Evolutionary conservation across 768 basidiomycete genomes (phyloP).

Genomic region (Mycena venus): DNA sequence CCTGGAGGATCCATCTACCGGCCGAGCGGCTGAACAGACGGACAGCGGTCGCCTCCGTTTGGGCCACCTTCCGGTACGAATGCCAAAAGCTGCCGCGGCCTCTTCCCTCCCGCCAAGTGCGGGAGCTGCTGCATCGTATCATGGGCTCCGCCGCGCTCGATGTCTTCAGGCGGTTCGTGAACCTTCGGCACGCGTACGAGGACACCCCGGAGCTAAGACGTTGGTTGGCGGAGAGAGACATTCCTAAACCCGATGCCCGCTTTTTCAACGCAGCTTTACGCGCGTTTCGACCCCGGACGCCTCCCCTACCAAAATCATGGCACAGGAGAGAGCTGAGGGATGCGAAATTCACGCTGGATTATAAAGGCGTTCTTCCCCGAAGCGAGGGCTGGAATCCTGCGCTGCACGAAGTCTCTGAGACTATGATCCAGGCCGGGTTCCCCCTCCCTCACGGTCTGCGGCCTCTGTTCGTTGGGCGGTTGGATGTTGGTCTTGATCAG

Average conservation of each 20-base stretch:
- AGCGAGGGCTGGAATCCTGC: conserved; percentile 45
- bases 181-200: conserved; percentile 18
- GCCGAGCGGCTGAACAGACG: conserved; percentile 25
- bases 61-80: conserved; percentile 52
- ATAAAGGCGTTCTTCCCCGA: conserved; percentile 36
- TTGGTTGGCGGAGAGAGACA: conserved; percentile 38
- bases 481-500: background rate
- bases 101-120: background rate
- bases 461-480: conserved; percentile 54
- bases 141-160: conserved; percentile 49
- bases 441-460: conserved; percentile 55
- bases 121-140: conserved; percentile 47
- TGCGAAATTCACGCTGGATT: conserved; percentile 44
- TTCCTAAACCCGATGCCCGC: conserved; percentile 68
- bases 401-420: conserved; percentile 52
- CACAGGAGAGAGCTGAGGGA: conserved; percentile 46
- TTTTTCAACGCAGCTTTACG: conserved; percentile 71
- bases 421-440: conserved; percentile 56
- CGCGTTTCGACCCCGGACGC: conserved; percentile 31
- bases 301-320: conserved; percentile 35
- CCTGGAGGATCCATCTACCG: conserved; percentile 14
- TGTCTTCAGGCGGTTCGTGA: conserved; percentile 38
- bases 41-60: conserved; percentile 35
- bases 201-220: conserved; percentile 2
- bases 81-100: conserved; percentile 21